These are phyloP conservation scores for Candida tibetensis DNA, from an alignment of 805 yeast genomes.

Conservation along the genomic window DNA sequence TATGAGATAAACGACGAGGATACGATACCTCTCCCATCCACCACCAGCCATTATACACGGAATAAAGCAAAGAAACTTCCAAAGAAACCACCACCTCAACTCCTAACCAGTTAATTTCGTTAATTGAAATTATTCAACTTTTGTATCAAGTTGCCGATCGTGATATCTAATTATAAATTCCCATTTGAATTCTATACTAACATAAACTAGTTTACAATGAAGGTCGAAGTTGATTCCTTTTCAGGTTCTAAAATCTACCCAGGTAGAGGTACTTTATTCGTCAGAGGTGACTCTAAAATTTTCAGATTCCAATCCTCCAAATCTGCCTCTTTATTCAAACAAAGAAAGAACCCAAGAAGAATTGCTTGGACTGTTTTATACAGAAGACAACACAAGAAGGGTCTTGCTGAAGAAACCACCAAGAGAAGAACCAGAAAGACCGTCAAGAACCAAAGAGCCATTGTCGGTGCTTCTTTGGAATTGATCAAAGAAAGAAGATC, in stretches of 20 bases:
- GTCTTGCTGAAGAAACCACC: conserved; percentile 96
- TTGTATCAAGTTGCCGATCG: too few species aligned
- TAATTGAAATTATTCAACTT: too few species aligned
- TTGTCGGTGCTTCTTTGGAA: conserved; percentile 99
- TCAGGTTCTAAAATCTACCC: conserved; percentile 99
- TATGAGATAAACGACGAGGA: conserved; percentile 2
- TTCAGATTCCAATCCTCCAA: conserved; percentile 99
- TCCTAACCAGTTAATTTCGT: too few species aligned
- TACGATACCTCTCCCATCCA: too few species aligned
- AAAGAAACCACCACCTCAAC: too few species aligned
- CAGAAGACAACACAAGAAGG: conserved; percentile 99
- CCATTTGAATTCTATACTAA: too few species aligned
- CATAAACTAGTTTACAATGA: conserved; percentile 57
- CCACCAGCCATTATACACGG: too few species aligned
- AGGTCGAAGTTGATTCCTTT: conserved; percentile 99
- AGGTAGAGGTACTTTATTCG: conserved; percentile 99
- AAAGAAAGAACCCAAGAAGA: conserved; percentile 99
- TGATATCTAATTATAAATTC: too few species aligned
- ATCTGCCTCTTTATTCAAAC: conserved; percentile 96
- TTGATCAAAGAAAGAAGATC: conserved; percentile 97
- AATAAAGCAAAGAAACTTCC: too few species aligned
- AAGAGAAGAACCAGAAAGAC: conserved; percentile 97
- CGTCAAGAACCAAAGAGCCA: conserved; percentile 98
- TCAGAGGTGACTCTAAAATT: conserved; percentile 99
- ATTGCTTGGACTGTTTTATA: conserved; percentile 98